Base-by-base conservation (phyloP, 1,284 basidiomycete species). In the Rhodotorula sp. region DNA sequence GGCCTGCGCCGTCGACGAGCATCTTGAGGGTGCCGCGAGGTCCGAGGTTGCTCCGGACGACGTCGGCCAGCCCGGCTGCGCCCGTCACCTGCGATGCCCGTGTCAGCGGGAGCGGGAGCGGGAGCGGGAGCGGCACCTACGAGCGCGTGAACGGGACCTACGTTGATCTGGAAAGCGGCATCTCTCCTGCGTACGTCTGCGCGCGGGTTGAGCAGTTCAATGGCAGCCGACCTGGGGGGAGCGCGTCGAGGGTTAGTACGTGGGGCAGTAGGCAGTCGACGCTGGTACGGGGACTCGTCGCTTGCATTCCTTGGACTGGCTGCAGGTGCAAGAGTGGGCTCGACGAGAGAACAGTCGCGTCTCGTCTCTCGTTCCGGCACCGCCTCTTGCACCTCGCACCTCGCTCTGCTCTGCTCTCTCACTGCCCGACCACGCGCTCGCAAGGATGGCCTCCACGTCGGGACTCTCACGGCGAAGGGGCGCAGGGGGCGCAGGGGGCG, bases 1-100 rank as follows among this genome's bases (percentile, higher is more conserved):
- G 93, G 21, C 97, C 97, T n/a, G 95, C 86, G 70, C 97, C 97
- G 82, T 99, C 97, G 60, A 99, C 97, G 60, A 99, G 89, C 95
- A 99, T 97, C 85, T 99, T 99, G 77, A 98, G 87, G 5, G 95
- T 98, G 72, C 95, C 94, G 82, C 93, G 85, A 26, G 94, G 94
- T 60, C 94, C 95, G 72, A 99, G 86, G 84, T 99, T 99, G 80
- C 91, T 89, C 84, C 94, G 95, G 77, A 99, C 95, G 70, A 99
- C 95, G 82, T 89, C 92, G 50, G 97, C 97, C 68, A 99, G 89
- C 78, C 97, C 95, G 85, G 98, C 92, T 68, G 97, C 97, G 78
- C 95, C 95, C 80, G 87, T 90, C 6, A 66, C 69, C 71, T 73
- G 66, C 6, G 19, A n/a, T 1, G 4, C 3, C 18, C 0, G 34